Percentiles rank a stretch among this genome's conserved stretches.
Evolutionary conservation across 257 asterid species (phyloP).

Genomic region (Voacanga thouarsii): DNA sequence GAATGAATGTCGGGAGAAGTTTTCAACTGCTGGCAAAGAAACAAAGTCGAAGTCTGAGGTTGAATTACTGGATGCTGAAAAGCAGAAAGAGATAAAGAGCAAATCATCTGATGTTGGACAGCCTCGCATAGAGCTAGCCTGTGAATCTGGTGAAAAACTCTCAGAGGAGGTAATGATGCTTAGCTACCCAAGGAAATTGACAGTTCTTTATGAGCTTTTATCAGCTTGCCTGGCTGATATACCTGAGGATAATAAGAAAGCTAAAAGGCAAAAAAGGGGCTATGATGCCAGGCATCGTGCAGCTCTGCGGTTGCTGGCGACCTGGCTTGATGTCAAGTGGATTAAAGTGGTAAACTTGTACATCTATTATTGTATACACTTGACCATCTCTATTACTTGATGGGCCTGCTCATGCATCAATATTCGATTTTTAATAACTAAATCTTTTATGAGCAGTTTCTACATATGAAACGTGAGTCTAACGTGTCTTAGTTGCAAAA

Average conservation of each 20-base stretch:
- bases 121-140: conserved; percentile 26
- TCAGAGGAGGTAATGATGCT: conserved; percentile 57
- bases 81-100: conserved; percentile 32
- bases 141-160: conserved; percentile 51
- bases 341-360: conserved; percentile 53
- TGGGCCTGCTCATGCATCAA: not conserved
- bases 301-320: conserved; percentile 72
- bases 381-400: not conserved
- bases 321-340: conserved; percentile 90
- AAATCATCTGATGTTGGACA: conserved; percentile 41
- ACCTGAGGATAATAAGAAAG: conserved; percentile 46
- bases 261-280: conserved; percentile 53
- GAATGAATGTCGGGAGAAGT: conserved; percentile 64
- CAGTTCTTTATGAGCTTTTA: conserved; percentile 74
- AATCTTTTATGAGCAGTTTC: not conserved
- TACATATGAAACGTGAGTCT: not conserved
- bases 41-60: conserved; percentile 32
- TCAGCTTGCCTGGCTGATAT: conserved; percentile 74
- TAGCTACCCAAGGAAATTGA: conserved; percentile 58
- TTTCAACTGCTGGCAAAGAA: conserved; percentile 34
- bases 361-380: not conserved
- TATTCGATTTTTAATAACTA: not conserved
- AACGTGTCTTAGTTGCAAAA: not conserved
- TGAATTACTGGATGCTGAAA: conserved; percentile 23
- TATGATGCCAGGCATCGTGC: conserved; percentile 88